Base-by-base conservation (phyloP, 768 basidiomycete species). In the Boletus vermiculosoides region DNA sequence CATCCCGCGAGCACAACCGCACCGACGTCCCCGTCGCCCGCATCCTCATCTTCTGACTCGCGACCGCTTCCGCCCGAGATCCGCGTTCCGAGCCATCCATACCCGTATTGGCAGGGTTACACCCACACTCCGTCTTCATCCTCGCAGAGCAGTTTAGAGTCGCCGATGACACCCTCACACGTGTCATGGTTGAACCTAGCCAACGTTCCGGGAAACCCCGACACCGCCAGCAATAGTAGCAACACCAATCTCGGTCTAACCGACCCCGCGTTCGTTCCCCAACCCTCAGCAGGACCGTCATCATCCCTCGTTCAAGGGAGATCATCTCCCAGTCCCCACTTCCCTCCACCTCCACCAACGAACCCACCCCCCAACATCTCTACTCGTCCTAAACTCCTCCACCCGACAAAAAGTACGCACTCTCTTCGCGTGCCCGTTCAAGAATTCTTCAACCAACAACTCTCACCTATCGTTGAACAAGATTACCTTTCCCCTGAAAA, bases 391-490 rank as follows among this genome's bases (percentile, higher is more conserved):
- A 76, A 71, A 52, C 63, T 76, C 28, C 46, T 69, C 16, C 62
- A 68, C 22, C 56, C 66, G 10, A 63, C 71, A 31, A 70, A 73
- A 60, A 78, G 78, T 55, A 72, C 76, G 10, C 78, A 76, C 40
- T 78, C 77, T 16, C 66, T 81, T 28, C 78, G 76, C 34, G 69
- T 76, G 16, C 76, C 79, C 28, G 52, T 67, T 22, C 68, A 65
- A 33, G 73, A 64, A 50, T 63, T 60, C 33, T 66, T 60, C 51
- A 68, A 59, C 49, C 64, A 63, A 49, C 85, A 80, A 45, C 78
- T 88, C 37, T 86, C 86, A 2, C 86, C 87, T 0, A 87, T 88
- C 40, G 78, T 77, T 10, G 87, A 88, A 70, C 80, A 80, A 60
- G 83, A 86, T 52, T 86, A 86, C 63, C 65, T 83, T 53, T 83